A percentile compares a stretch with the other conserved stretches of the same genome.
Conservation (phyloP, 1,284 basidiomycete genomes). For the Naganishia liquefaciens region DNA sequence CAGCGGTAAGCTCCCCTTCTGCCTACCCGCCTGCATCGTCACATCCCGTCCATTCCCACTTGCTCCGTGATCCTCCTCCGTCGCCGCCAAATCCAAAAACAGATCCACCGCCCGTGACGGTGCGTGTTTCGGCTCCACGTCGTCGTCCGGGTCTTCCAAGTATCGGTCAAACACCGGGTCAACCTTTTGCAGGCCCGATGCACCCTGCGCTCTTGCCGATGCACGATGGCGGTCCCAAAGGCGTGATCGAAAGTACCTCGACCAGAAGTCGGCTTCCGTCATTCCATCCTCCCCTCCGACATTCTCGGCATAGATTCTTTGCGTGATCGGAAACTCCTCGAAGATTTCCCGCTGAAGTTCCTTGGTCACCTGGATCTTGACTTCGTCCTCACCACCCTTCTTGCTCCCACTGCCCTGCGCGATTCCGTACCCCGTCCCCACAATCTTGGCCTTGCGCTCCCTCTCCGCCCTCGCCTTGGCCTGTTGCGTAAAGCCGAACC, state of each 20-base stretch:
- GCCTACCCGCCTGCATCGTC: slow-evolving; percentile 93
- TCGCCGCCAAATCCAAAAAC: slow-evolving; percentile 83
- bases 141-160: slow-evolving; percentile 90
- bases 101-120: slow-evolving; percentile 70
- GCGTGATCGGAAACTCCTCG: slow-evolving; percentile 94
- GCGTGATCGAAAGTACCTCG: slow-evolving; percentile 90
- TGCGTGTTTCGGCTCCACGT: slow-evolving; percentile 74
- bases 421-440: slow-evolving; percentile 41
- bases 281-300: slow-evolving; percentile 79
- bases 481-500: slow-evolving; percentile 71
- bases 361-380: slow-evolving; percentile 88
- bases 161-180: slow-evolving; percentile 96
- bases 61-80: slow-evolving; percentile 87
- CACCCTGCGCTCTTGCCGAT: slow-evolving; percentile 68
- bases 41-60: slow-evolving; percentile 83
- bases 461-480: slow-evolving; percentile 56
- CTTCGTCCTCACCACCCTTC: slow-evolving; percentile 46
- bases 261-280: slow-evolving; percentile 90
- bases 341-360: slow-evolving; percentile 94
- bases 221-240: slow-evolving; percentile 93
- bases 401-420: slow-evolving; percentile 33
- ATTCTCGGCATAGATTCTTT: slow-evolving; percentile 86
- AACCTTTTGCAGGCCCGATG: slow-evolving; percentile 63
- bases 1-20: slow-evolving; percentile 81
- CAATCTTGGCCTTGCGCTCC: slow-evolving; percentile 25